Evolutionary conservation across 192 early-diverging fungal genomes (phyloP).

Genomic region (Coemansia erecta): DNA sequence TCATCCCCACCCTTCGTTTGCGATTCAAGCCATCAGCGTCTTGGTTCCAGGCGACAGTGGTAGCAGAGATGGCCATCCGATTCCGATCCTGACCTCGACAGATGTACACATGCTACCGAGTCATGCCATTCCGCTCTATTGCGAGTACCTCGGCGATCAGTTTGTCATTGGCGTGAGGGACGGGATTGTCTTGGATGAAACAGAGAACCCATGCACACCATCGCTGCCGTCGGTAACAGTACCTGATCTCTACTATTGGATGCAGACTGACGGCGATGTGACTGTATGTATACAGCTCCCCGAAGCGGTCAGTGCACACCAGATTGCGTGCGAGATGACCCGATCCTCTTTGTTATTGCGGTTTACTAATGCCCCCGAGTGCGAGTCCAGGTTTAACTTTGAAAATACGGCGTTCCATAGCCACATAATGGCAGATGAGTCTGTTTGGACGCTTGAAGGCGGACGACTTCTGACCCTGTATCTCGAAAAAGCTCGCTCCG

Average conservation of each 20-base stretch:
- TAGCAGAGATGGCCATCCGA: too few species aligned
- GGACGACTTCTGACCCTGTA: slow-evolving; percentile 60
- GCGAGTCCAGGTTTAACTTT: slow-evolving; percentile 12
- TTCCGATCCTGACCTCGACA: not conserved
- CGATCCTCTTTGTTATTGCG: slow-evolving; percentile 49
- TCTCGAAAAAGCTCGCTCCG: slow-evolving; percentile 60
- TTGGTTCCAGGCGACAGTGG: not conserved
- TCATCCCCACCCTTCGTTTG: slow-evolving; percentile 15
- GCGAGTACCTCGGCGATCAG: slow-evolving; percentile 16
- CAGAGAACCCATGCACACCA: slow-evolving; percentile 19
- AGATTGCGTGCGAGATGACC: slow-evolving; percentile 61
- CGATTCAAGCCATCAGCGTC: slow-evolving; percentile 32
- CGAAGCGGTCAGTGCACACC: slow-evolving; percentile 47
- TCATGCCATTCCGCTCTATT: slow-evolving; percentile 48
- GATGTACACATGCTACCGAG: slow-evolving; percentile 29
- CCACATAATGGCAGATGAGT: slow-evolving; percentile 56
- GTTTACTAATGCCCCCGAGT: slow-evolving; percentile 19
- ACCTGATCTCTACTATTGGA: slow-evolving; percentile 63
- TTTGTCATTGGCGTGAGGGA: slow-evolving; percentile 38
- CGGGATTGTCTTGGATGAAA: slow-evolving; percentile 41
- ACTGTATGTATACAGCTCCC: slow-evolving; percentile 64
- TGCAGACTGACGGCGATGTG: slow-evolving; percentile 63
- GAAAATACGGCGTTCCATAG: slow-evolving; percentile 26
- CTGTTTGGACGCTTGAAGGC: slow-evolving; percentile 68
- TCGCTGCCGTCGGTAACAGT: not conserved